These are phyloP conservation scores for Acanthamoeba healyi DNA, from an alignment of 208 protist species.

Conservation along the genomic window DNA sequence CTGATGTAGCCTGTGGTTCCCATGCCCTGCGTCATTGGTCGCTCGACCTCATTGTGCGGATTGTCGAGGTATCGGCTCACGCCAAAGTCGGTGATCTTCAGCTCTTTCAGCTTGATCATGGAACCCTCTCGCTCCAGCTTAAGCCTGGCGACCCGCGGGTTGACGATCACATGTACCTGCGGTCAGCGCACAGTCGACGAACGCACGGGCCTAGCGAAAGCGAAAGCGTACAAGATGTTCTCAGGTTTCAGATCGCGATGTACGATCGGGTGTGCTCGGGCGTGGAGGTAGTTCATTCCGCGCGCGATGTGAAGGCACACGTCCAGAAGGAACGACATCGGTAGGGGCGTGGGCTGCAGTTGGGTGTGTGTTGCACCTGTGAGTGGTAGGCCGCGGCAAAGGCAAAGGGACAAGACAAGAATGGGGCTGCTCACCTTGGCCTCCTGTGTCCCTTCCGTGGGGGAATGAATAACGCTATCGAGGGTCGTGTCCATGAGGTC, in stretches of 20 bases:
- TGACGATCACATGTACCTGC: too few species aligned
- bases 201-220: too few species aligned
- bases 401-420: too few species aligned
- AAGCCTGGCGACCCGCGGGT: neutral
- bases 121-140: neutral
- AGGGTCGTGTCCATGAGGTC: conserved; percentile 26
- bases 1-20: conserved; percentile 24
- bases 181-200: too few species aligned
- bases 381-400: too few species aligned
- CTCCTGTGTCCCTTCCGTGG: neutral
- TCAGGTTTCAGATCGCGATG: conserved; percentile 19
- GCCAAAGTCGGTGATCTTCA: conserved; percentile 35
- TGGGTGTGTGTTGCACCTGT: neutral
- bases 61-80: conserved; percentile 30
- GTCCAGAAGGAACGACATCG: neutral
- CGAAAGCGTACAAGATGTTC: neutral
- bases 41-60: neutral
- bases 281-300: conserved; percentile 2
- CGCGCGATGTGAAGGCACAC: neutral
- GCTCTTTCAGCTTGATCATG: neutral
- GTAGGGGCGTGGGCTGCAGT: neutral
- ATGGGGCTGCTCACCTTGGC: too few species aligned
- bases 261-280: neutral
- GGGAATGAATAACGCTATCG: neutral
- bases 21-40: neutral